Conservation (phyloP, 73 alveolate species). For the Paramecium biaurelia region DNA sequence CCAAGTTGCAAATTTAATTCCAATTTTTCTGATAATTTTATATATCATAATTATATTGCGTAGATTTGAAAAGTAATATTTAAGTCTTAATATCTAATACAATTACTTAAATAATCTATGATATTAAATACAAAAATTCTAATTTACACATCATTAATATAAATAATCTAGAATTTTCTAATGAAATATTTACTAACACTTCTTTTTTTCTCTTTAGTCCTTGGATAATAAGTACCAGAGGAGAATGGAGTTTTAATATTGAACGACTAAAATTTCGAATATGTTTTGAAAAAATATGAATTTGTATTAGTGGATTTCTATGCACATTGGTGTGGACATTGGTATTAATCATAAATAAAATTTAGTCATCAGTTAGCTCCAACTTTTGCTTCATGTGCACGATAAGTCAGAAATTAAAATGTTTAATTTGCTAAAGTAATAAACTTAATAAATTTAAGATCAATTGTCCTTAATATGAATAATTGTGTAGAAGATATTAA, state of each 20-base stretch:
- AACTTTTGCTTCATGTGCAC: neutral
- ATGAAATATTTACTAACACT: neutral
- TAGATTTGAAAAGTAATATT: neutral
- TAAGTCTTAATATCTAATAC: neutral
- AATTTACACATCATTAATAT: constrained; percentile 25
- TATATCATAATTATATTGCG: neutral
- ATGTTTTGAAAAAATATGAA: neutral
- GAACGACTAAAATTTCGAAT: neutral
- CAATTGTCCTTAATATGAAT: neutral
- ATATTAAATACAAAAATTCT: neutral
- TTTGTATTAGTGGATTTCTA: constrained; percentile 20
- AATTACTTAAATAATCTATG: neutral
- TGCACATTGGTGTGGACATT: constrained; percentile 48
- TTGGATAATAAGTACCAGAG: neutral
- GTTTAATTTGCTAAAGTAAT: constrained; percentile 35
- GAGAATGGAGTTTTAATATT: constrained; percentile 6
- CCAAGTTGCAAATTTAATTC: neutral
- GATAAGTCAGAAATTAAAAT: neutral
- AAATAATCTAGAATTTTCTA: constrained; percentile 34
- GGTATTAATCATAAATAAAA: neutral
- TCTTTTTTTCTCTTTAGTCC: neutral
- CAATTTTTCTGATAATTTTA: neutral
- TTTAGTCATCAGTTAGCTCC: constrained; percentile 18
- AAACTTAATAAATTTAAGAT: neutral
- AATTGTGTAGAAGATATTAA: neutral